Evolutionary conservation across 1,139 yeast species (phyloP).

Genomic region (Saccharomyces hybrid): DNA sequence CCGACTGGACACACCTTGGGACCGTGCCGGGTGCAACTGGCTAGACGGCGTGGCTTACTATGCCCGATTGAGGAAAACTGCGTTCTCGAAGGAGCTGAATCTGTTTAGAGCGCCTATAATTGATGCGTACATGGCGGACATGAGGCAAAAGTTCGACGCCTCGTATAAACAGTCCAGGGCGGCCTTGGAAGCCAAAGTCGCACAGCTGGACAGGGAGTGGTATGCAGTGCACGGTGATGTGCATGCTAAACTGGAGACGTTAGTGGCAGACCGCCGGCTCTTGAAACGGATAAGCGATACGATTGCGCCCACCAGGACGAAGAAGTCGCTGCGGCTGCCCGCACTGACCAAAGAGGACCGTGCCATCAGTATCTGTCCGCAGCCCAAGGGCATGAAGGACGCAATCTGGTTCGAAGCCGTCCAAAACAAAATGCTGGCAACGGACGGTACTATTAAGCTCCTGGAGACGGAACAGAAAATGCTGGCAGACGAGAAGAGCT

Average conservation of each 20-base stretch:
- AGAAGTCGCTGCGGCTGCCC: neutral
- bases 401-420: neutral
- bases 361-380: neutral
- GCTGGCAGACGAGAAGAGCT: neutral
- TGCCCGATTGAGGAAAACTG: neutral
- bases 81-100: neutral
- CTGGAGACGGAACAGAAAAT: neutral
- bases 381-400: neutral
- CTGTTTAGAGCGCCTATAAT: conserved; percentile 14
- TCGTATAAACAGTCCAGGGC: conserved; percentile 14
- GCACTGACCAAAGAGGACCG: conserved; percentile 1
- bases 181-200: conserved; percentile 6
- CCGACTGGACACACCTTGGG: neutral
- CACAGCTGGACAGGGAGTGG: conserved; percentile 2
- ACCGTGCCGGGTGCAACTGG: neutral
- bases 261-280: neutral
- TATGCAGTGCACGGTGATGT: neutral
- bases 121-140: conserved; percentile 9
- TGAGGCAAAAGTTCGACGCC: conserved; percentile 3
- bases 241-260: neutral
- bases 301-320: neutral
- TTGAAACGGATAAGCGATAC: neutral
- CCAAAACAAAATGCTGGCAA: neutral
- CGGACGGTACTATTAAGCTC: neutral
- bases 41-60: neutral